Percentiles rank a stretch among this genome's conserved stretches.
phyloP scores from a whole-genome alignment of 1,284 basidiomycete species.

The Sphagnurus paluster region DNA sequence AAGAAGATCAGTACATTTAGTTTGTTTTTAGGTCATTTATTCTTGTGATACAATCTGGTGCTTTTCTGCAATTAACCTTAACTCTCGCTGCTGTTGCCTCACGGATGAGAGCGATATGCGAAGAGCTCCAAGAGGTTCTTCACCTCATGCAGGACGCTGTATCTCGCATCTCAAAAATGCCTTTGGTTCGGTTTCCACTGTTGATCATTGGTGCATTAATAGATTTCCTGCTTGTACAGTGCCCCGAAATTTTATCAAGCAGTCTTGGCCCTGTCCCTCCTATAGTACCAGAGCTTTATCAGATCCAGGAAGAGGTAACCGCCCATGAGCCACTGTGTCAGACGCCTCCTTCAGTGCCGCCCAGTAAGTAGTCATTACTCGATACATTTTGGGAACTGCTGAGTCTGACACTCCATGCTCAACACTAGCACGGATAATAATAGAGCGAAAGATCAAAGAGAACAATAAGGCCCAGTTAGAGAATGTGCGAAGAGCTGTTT shows the following conservation, averaged over 20 bases:
- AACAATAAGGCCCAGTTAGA: background rate
- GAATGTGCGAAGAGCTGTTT: background rate
- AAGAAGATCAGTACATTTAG: background rate
- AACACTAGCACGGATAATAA: constrained; percentile 4
- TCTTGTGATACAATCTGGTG: constrained; percentile 65
- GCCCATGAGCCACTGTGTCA: too few species aligned
- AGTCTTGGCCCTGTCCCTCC: background rate
- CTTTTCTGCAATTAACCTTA: constrained; percentile 67
- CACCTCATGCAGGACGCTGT: constrained; percentile 14
- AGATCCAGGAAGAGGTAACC: background rate
- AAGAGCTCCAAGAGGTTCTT: constrained; percentile 43
- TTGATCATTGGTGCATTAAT: too few species aligned
- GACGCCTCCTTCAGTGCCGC: constrained; percentile 1
- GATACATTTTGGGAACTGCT: background rate
- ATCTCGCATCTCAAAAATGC: constrained; percentile 5
- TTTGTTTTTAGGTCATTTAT: constrained; percentile 49
- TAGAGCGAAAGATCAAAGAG: constrained; percentile 2
- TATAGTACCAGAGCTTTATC: background rate
- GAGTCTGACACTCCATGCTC: background rate
- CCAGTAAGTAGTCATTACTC: background rate
- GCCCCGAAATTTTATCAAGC: background rate
- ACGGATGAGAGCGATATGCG: constrained; percentile 49
- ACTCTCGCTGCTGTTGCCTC: constrained; percentile 60
- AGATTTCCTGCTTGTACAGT: too few species aligned
- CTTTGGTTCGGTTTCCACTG: constrained; percentile 7